A percentile compares a stretch with the other conserved stretches of the same genome.
phyloP scores from a whole-genome alignment of 345 rosid genomes.

The Pseudoturritis turrita region DNA sequence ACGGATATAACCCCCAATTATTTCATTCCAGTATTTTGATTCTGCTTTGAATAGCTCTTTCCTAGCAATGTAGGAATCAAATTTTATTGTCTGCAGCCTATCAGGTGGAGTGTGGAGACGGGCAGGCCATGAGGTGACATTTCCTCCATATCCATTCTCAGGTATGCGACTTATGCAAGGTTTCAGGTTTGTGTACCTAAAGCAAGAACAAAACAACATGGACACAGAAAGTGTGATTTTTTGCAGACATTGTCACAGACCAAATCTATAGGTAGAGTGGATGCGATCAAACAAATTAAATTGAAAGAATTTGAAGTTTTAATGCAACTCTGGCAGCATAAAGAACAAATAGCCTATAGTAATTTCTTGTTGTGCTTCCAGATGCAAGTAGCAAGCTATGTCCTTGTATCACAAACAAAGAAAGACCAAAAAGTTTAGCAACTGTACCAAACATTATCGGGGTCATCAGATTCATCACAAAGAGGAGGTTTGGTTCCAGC shows the following conservation, averaged over 20 bases:
- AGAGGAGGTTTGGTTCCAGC: slow-evolving; percentile 66
- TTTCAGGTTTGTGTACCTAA: slow-evolving; percentile 80
- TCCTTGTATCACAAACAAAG: slow-evolving; percentile 5
- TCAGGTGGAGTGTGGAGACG: slow-evolving; percentile 85
- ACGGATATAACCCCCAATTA: slow-evolving; percentile 61
- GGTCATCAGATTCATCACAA: slow-evolving; percentile 81
- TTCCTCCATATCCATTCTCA: slow-evolving; percentile 80
- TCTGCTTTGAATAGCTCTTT: slow-evolving; percentile 90
- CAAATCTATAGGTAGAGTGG: background rate
- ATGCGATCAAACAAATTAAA: background rate
- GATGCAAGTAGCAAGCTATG: slow-evolving; percentile 7
- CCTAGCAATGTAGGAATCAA: slow-evolving; percentile 87
- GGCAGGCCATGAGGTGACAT: slow-evolving; percentile 71
- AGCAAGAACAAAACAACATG: slow-evolving; percentile 8
- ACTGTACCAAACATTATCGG: slow-evolving; percentile 82
- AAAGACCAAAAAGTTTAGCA: background rate
- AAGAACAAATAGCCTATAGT: background rate
- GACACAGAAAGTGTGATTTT: background rate
- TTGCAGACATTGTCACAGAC: background rate
- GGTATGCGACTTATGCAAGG: slow-evolving; percentile 85
- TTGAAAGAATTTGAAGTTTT: background rate
- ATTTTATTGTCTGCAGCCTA: slow-evolving; percentile 77
- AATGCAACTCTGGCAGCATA: background rate
- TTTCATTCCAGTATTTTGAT: slow-evolving; percentile 78
- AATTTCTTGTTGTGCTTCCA: slow-evolving; percentile 3